These are phyloP conservation scores for Cladosporium sp. DNA, from an alignment of 2,329 filamentous ascomycete genomes.

Conservation along the genomic window DNA sequence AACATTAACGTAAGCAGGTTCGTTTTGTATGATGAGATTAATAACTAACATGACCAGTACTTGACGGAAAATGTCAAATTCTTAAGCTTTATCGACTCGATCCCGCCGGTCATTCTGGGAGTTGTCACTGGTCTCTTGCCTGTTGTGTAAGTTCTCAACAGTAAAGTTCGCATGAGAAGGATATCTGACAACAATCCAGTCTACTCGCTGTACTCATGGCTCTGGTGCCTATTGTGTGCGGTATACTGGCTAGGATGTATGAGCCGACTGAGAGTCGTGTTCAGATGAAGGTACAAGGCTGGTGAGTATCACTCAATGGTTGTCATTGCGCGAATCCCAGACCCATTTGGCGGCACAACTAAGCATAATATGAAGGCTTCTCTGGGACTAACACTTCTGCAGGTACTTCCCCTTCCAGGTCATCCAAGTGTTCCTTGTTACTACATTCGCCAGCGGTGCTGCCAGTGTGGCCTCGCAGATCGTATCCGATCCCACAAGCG, in stretches of 20 bases:
- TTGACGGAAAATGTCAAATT: constrained; percentile 42
- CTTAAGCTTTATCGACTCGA: constrained; percentile 46
- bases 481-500: constrained; percentile 33
- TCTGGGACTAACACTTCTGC: neutral
- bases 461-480: constrained; percentile 36
- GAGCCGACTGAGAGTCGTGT: constrained; percentile 43
- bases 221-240: constrained; percentile 48
- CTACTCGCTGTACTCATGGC: constrained; percentile 48
- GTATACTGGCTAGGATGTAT: constrained; percentile 30
- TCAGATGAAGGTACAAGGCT: constrained; percentile 41
- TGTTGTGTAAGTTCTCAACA: constrained; percentile 19
- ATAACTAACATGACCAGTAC: constrained; percentile 27
- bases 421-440: constrained; percentile 44
- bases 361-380: no score
- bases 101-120: constrained; percentile 46
- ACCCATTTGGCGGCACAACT: neutral
- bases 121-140: constrained; percentile 51
- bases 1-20: constrained; percentile 41
- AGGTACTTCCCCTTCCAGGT: constrained; percentile 42
- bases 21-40: neutral
- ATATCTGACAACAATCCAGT: constrained; percentile 23
- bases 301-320: constrained; percentile 15
- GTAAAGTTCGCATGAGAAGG: neutral
- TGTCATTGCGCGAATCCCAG: neutral
- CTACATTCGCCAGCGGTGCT: constrained; percentile 40